Evolutionary conservation across 2,329 filamentous ascomycete species (phyloP), one percentile per base, ranked within the genome.

Genomic region (Trichophaea hybrida): DNA sequence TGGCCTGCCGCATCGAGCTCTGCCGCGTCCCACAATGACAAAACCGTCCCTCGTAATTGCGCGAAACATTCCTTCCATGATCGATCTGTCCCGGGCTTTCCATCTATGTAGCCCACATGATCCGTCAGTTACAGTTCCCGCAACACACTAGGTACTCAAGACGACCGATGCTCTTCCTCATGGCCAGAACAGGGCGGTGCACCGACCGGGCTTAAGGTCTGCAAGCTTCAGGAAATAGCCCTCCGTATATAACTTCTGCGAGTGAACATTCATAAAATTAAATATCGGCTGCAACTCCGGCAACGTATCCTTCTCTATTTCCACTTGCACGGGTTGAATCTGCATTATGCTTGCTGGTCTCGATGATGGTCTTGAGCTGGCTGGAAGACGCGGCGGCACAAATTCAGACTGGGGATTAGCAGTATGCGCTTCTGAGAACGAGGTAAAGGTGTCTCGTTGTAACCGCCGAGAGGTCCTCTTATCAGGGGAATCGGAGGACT

Each of bases 61-160:
- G 91, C 90, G 74, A 97, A 98, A 73, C 88, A 96, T 76, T 98
- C 93, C 40, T 86, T 86, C 93, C 93, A 98, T 65, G 83, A 87
- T 68, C 93, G 80, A 72, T 96, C 90, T 46, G 80, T 73, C 70
- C 91, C 94, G 8, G 89, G 86, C 64, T 85, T 84, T 55, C 93
- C 93, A 73, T 91, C 89, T 95, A 72, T 32, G 60, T 58, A 43
- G 38, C 38, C 38, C 10, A 43, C 10, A 4, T 43, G 24, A 24
- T 24, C 24, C 24, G 24, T 24, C 24, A 24, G 24, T 24, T 24
- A 24, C 24, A 24, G 24, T 24, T 24, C 24, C 24, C 24, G 24
- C 24, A 24, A 24, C 24, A 24, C 24, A 24, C 24, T 24, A 24
- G 3, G 24, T 24, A 24, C 24, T 24, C 24, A 24, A 24, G 24